Evolutionary conservation across 1,139 yeast genomes (phyloP).

Genomic region (Scheffersomyces stambukii): DNA sequence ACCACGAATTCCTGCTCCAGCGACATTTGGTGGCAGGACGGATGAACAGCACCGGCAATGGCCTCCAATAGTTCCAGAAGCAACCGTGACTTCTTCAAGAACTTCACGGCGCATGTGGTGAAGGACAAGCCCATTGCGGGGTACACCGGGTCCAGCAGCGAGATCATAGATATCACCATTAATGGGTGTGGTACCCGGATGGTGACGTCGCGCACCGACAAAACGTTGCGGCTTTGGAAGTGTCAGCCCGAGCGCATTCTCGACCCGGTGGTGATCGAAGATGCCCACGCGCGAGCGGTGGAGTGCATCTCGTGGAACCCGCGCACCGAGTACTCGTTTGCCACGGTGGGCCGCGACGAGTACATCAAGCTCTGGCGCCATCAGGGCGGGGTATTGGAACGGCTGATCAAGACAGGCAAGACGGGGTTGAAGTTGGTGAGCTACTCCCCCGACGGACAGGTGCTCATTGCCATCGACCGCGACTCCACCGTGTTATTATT

Average conservation of each 20-base stretch:
- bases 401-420: conserved; percentile 20
- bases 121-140: conserved; percentile 28
- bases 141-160: conserved; percentile 19
- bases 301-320: conserved; percentile 63
- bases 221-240: conserved; percentile 42
- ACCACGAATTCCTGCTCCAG: too few relatives aligned
- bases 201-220: conserved; percentile 45
- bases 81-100: conserved; percentile 22
- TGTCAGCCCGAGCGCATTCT: conserved; percentile 22
- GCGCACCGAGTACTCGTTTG: conserved; percentile 44
- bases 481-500: conserved; percentile 26
- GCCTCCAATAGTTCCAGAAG: too few relatives aligned
- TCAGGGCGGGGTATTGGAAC: conserved; percentile 30
- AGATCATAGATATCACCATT: conserved; percentile 27
- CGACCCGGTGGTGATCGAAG: conserved; percentile 36
- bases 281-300: conserved; percentile 45
- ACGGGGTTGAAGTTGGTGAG: conserved; percentile 28
- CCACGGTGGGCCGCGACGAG: conserved; percentile 57
- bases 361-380: conserved; percentile 57
- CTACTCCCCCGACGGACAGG: conserved; percentile 53
- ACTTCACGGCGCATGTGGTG: conserved; percentile 17
- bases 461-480: conserved; percentile 46
- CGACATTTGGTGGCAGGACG: too few relatives aligned
- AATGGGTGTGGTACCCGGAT: conserved; percentile 42
- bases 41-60: too few relatives aligned